Conservation (phyloP, 2,329 filamentous ascomycete species). For the Moelleriella libera region DNA sequence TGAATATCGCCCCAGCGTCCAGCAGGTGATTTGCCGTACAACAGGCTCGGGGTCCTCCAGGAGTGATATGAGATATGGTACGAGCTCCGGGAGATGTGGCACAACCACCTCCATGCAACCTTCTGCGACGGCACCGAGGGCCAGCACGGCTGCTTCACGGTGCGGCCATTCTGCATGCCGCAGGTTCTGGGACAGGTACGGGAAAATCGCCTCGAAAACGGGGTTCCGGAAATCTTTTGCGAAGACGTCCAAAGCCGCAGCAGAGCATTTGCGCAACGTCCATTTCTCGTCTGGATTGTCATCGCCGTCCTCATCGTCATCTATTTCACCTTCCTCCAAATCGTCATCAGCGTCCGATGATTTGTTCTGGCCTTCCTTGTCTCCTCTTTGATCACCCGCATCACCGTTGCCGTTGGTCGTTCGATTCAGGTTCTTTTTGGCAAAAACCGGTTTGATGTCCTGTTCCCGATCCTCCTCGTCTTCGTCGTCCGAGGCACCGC, state of each 20-base stretch:
- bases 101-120: conserved; percentile 84
- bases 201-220: conserved; percentile 84
- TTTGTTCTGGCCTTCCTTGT: conserved; percentile 35
- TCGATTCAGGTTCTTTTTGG: conserved; percentile 50
- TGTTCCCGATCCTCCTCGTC: conserved; percentile 81
- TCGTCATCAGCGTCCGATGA: conserved; percentile 53
- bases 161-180: conserved; percentile 82
- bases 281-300: conserved; percentile 84
- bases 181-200: conserved; percentile 82
- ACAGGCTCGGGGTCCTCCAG: conserved; percentile 77
- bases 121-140: conserved; percentile 86
- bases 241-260: conserved; percentile 86
- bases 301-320: conserved; percentile 60
- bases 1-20: conserved; percentile 90
- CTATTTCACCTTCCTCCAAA: conserved; percentile 78
- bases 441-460: conserved; percentile 87
- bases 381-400: conserved; percentile 1
- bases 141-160: conserved; percentile 85
- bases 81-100: conserved; percentile 78
- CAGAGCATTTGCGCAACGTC: conserved; percentile 94
- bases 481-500: conserved; percentile 76
- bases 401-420: conserved; percentile 40
- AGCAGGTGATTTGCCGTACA: conserved; percentile 93
- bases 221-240: conserved; percentile 77
- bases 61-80: conserved; percentile 79